These are phyloP conservation scores for Nymphaea colorata DNA, from an alignment of 164 flowering plant genomes.

Conservation along the genomic window DNA sequence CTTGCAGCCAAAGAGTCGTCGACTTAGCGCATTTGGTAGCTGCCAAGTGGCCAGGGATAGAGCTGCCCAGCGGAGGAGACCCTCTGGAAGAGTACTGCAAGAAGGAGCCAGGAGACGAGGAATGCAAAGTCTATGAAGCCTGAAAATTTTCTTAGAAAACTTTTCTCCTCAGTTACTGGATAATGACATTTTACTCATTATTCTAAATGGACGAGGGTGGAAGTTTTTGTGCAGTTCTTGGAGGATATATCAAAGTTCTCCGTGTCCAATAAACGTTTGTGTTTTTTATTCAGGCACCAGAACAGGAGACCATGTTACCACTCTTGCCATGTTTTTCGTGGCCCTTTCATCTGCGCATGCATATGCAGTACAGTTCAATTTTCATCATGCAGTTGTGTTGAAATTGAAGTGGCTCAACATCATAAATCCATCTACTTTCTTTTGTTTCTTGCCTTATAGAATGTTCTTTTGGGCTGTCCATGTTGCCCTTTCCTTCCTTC, in stretches of 20 bases:
- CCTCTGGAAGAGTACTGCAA: conserved; percentile 92
- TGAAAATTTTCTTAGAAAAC: conserved; percentile 6
- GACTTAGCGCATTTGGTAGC: conserved; percentile 96
- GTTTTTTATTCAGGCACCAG: background rate
- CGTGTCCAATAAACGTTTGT: background rate
- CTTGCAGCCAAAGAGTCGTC: conserved; percentile 87
- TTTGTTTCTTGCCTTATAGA: too few relatives aligned
- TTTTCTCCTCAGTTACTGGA: background rate
- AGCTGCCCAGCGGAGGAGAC: conserved; percentile 40
- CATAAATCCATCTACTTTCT: background rate
- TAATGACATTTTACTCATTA: conserved; percentile 1
- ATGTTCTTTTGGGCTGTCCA: too few relatives aligned
- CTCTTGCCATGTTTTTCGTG: background rate
- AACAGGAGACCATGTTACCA: background rate
- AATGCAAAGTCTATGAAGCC: conserved; percentile 88
- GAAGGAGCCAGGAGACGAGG: conserved; percentile 71
- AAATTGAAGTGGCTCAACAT: background rate
- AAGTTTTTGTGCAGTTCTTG: background rate
- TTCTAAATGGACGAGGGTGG: background rate
- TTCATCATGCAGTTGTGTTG: background rate
- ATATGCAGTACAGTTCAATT: background rate
- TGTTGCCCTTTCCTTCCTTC: too few relatives aligned
- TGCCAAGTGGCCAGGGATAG: conserved; percentile 68
- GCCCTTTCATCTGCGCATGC: background rate
- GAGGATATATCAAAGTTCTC: background rate